phyloP scores from a whole-genome alignment of 805 yeast genomes.

The Saccharomycopsis schoenii region DNA sequence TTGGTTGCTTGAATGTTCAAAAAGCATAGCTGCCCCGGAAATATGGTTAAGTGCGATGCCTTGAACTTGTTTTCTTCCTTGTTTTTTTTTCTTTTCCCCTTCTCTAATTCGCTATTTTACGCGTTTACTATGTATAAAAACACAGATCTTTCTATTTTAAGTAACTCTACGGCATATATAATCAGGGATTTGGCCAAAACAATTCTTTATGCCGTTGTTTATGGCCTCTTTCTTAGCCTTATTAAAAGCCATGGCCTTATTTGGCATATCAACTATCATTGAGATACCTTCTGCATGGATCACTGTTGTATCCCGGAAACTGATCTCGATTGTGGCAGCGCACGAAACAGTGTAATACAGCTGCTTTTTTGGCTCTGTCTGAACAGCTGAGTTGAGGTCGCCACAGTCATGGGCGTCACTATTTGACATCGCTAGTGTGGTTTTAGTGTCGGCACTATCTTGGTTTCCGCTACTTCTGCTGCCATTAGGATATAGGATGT shows the following conservation, averaged over 20 bases:
- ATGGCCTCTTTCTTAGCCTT: slow-evolving; percentile 39
- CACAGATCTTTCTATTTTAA: too few species aligned
- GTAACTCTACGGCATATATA: slow-evolving; percentile 12
- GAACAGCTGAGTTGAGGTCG: too few species aligned
- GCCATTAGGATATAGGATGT: too few species aligned
- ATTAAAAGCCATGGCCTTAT: slow-evolving; percentile 27
- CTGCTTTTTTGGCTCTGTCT: not conserved
- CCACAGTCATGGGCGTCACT: not conserved
- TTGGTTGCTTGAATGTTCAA: not conserved
- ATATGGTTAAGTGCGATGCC: not conserved
- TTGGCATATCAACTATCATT: slow-evolving; percentile 26
- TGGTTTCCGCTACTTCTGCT: not conserved
- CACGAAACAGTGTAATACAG: slow-evolving; percentile 1
- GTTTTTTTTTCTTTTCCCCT: too few species aligned
- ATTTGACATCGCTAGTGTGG: not conserved
- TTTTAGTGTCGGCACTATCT: not conserved
- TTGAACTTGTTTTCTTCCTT: too few species aligned
- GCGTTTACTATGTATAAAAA: too few species aligned
- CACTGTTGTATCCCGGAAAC: slow-evolving; percentile 35
- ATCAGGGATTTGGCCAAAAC: slow-evolving; percentile 28
- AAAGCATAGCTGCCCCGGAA: not conserved
- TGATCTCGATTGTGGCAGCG: slow-evolving; percentile 26
- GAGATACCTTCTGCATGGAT: slow-evolving; percentile 33
- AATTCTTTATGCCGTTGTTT: slow-evolving; percentile 35
- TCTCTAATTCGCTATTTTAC: too few species aligned